Evolutionary conservation across 2,329 filamentous ascomycete species (phyloP), one percentile per base, ranked within the genome.

Genomic region (Aspergillus jensenii): DNA sequence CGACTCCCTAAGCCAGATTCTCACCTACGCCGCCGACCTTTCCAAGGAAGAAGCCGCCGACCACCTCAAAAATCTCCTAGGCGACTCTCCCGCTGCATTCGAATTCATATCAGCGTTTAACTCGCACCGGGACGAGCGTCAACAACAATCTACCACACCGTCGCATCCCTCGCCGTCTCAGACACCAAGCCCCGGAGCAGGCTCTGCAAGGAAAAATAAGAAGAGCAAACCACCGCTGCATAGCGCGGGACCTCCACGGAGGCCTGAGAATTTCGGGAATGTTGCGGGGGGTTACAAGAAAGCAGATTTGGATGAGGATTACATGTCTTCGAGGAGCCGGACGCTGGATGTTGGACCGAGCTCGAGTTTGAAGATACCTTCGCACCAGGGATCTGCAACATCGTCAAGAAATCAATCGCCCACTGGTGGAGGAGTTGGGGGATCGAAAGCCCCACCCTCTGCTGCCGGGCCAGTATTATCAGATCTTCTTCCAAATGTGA

Each of bases 11-110:
- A 85, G 87, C 69, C 91, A 98, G 71, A 84, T 97, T 44, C 81
- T 98, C 64, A 86, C 90, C 48, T 97, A 97, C 73, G 87, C 90
- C 2, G 80, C 85, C 37, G 89, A 87, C 0, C 82, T 98, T 8
- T 87, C 91, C 7, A 92, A 89, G 69, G 78, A 86, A 52, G 90
- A 89, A 62, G 90, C 91, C 14, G 91, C 87, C 51, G 87, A 92
- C 43, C 91, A 98, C 74, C 88, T 99, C 60, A 89, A 87, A 73
- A 91, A 95, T 69, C 80, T 99, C 53, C 84, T 99, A 0, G 95
- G 93, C 50, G 91, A 96, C 72, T 92, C 90, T 6, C 85, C 92
- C 1, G 87, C 89, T 66, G 83, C 85, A 2, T 74, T 90, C 52
- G 87, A 90, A 65, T 90, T 90, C 69, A 90, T 90, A 59, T 81